phyloP scores from a whole-genome alignment of 1,139 yeast species.

The Debaryomyces udenii region DNA sequence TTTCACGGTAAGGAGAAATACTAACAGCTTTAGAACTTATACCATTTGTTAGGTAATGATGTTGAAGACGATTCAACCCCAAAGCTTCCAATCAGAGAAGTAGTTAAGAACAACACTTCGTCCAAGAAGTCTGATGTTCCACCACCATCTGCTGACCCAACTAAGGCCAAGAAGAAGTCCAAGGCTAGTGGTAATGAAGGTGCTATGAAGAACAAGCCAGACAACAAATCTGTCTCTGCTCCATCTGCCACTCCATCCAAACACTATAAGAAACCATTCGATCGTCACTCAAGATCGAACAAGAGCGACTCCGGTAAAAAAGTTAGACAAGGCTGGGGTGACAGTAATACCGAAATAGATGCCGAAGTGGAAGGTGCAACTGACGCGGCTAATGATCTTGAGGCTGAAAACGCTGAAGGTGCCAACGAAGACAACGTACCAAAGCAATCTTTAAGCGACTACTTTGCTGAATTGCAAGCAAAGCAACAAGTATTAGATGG shows the following conservation, averaged over 20 bases:
- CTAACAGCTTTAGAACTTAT: constrained; percentile 45
- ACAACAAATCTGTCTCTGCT: constrained; percentile 70
- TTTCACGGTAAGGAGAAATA: constrained; percentile 9
- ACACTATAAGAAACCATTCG: constrained; percentile 67
- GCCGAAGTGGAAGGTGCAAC: constrained; percentile 69
- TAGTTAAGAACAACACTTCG: constrained; percentile 81
- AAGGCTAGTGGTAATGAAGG: constrained; percentile 86
- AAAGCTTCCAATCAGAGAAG: constrained; percentile 63
- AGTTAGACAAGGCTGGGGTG: constrained; percentile 82
- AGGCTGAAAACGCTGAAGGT: constrained; percentile 42
- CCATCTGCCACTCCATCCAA: constrained; percentile 56
- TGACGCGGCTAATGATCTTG: constrained; percentile 58
- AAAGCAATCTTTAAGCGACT: constrained; percentile 70
- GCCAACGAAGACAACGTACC: constrained; percentile 45
- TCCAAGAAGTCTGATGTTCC: constrained; percentile 88
- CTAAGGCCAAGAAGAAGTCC: constrained; percentile 77
- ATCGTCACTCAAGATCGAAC: constrained; percentile 85
- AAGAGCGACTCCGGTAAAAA: constrained; percentile 86
- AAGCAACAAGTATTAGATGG: constrained; percentile 51
- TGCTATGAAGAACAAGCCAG: constrained; percentile 74
- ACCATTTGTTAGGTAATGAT: constrained; percentile 68
- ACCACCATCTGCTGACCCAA: constrained; percentile 80
- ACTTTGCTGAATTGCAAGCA: constrained; percentile 63
- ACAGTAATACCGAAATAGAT: constrained; percentile 63
- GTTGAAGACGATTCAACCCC: constrained; percentile 65